phyloP scores from a whole-genome alignment of 2,329 filamentous ascomycete species.

The Ophiocordyceps camponoti-saundersi region DNA sequence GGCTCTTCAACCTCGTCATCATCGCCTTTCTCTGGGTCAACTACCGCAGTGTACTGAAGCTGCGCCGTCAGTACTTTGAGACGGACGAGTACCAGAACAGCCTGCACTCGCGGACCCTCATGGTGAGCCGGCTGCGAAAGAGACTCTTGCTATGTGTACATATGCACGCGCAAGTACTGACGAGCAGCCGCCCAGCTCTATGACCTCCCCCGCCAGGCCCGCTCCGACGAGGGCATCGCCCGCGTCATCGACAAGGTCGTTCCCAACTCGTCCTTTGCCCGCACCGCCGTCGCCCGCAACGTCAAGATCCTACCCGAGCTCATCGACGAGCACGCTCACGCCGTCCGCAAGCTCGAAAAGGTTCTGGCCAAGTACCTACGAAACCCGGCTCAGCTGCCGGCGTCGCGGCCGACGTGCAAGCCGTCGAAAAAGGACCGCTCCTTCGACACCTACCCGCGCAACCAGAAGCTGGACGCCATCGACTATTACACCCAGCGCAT shows the following conservation, averaged over 20 bases:
- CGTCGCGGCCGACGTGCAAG: slow-evolving; percentile 59
- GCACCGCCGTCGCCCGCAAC: slow-evolving; percentile 74
- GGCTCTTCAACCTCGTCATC: slow-evolving; percentile 56
- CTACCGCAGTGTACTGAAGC: slow-evolving; percentile 52
- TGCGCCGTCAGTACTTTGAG: slow-evolving; percentile 69
- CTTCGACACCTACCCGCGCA: slow-evolving; percentile 43
- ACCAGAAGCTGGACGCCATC: slow-evolving; percentile 79
- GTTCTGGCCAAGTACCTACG: slow-evolving; percentile 81
- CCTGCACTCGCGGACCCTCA: slow-evolving; percentile 57
- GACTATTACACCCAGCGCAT: slow-evolving; percentile 83
- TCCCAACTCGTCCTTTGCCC: slow-evolving; percentile 61
- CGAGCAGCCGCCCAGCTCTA: slow-evolving; percentile 39
- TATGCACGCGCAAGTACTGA: background rate
- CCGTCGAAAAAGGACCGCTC: slow-evolving; percentile 66
- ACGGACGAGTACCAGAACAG: slow-evolving; percentile 78
- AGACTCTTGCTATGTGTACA: background rate
- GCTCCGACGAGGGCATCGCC: slow-evolving; percentile 75
- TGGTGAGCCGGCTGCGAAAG: slow-evolving; percentile 24
- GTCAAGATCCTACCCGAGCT: slow-evolving; percentile 77
- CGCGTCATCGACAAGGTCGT: slow-evolving; percentile 67
- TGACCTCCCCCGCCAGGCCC: slow-evolving; percentile 61
- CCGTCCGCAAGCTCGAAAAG: slow-evolving; percentile 67
- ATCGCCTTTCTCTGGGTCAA: slow-evolving; percentile 80
- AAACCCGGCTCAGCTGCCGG: slow-evolving; percentile 64
- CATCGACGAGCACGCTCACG: slow-evolving; percentile 67